A percentile compares a stretch with the other conserved stretches of the same genome.
Conservation (phyloP, 208 protist species). For the Trypanosoma avium region DNA sequence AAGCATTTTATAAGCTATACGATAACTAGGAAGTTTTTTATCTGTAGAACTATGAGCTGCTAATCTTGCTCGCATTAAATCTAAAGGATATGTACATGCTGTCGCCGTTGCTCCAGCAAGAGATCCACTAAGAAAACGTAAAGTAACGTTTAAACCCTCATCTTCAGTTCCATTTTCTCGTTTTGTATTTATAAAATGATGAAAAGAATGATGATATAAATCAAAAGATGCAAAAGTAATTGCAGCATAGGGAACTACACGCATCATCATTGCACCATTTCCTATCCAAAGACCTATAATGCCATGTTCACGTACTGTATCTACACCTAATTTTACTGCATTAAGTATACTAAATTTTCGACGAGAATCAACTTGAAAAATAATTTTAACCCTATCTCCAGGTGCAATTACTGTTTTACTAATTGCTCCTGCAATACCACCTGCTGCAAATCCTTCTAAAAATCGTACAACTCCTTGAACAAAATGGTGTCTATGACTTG, state of each 20-base stretch:
- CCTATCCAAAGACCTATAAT: conserved; percentile 91
- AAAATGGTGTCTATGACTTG: conserved; percentile 10
- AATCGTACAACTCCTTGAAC: conserved; percentile 60
- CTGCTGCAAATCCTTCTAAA: conserved; percentile 90
- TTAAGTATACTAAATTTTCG: conserved; percentile 64
- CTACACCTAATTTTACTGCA: conserved; percentile 55
- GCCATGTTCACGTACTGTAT: conserved; percentile 86
- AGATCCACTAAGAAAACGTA: conserved; percentile 85
- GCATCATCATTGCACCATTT: conserved; percentile 94
- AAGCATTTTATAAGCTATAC: conserved; percentile 57
- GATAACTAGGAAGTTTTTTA: conserved; percentile 74
- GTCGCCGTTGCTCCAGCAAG: conserved; percentile 92
- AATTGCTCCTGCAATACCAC: conserved; percentile 93
- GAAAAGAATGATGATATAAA: conserved; percentile 70
- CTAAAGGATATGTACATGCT: conserved; percentile 92
- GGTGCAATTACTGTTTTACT: conserved; percentile 94
- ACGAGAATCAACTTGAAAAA: conserved; percentile 91
- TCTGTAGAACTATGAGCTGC: conserved; percentile 63
- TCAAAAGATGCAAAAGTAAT: conserved; percentile 94
- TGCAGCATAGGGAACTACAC: conserved; percentile 94
- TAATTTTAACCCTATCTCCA: conserved; percentile 94
- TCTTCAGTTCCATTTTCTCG: conserved; percentile 30
- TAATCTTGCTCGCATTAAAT: conserved; percentile 92
- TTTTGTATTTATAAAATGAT: conserved; percentile 18
- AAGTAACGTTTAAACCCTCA: conserved; percentile 44